Evolutionary conservation across 1,284 basidiomycete species (phyloP).

Genomic region (Papiliotrema fonsecae): DNA sequence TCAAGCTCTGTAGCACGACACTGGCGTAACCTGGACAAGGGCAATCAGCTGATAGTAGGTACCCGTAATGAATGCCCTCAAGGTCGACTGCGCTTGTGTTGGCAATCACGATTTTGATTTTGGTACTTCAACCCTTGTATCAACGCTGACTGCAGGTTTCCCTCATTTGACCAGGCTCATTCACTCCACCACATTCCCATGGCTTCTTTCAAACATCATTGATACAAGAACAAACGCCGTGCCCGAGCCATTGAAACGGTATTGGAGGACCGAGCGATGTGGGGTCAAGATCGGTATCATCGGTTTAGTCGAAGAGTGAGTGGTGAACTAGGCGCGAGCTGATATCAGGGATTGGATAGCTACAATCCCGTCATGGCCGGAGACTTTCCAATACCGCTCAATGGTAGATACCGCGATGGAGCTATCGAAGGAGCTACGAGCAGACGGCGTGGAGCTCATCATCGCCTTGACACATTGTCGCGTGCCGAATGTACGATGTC

Average conservation of each 20-base stretch:
- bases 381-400: constrained; percentile 63
- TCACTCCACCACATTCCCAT: constrained; percentile 61
- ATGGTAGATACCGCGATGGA: constrained; percentile 62
- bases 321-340: neutral
- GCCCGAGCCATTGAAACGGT: constrained; percentile 59
- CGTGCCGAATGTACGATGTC: constrained; percentile 59
- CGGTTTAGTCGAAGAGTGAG: constrained; percentile 75
- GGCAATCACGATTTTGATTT: constrained; percentile 85
- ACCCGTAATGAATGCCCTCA: constrained; percentile 64
- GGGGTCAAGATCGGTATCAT: constrained; percentile 71
- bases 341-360: constrained; percentile 69
- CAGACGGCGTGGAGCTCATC: constrained; percentile 68
- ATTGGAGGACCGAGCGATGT: constrained; percentile 59
- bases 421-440: constrained; percentile 66
- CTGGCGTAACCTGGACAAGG: constrained; percentile 4
- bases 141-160: constrained; percentile 52
- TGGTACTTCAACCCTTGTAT: constrained; percentile 39
- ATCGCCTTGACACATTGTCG: constrained; percentile 76
- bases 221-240: constrained; percentile 59
- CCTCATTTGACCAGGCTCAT: constrained; percentile 73
- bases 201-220: constrained; percentile 71
- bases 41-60: constrained; percentile 50
- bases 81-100: constrained; percentile 42
- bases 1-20: no score
- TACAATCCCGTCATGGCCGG: constrained; percentile 76